phyloP scores from a whole-genome alignment of 2,329 filamentous ascomycete genomes.

The Fragosphaeria purpurea region DNA sequence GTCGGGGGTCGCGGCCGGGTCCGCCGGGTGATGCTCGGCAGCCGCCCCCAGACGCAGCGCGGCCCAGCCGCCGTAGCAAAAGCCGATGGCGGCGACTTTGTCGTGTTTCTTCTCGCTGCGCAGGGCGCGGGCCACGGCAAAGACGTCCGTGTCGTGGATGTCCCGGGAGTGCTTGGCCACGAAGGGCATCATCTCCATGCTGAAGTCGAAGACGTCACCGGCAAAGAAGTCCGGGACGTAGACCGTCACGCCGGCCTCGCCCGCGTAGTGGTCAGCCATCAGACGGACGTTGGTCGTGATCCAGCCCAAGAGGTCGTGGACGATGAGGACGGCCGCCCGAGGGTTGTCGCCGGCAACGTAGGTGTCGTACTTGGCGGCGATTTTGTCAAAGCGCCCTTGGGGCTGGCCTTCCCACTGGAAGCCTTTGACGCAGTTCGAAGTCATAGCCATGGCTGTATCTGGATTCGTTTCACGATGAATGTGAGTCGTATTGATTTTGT shows the following conservation, averaged over 20 bases:
- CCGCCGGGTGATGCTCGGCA: conserved; percentile 17
- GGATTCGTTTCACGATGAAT: too few species aligned
- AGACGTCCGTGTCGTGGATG: conserved; percentile 28
- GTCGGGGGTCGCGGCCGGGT: conserved; percentile 1
- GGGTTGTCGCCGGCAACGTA: conserved; percentile 30
- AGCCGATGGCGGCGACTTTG: conserved; percentile 35
- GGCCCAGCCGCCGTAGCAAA: conserved; percentile 43
- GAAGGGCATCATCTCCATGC: conserved; percentile 18
- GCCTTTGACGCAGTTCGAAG: conserved; percentile 27
- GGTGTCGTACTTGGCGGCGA: conserved; percentile 28
- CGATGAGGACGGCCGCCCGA: conserved; percentile 34
- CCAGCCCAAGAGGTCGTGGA: conserved; percentile 44
- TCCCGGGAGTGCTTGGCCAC: conserved; percentile 28
- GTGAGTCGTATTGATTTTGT: too few species aligned
- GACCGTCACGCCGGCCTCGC: conserved; percentile 32
- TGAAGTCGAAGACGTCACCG: conserved; percentile 20
- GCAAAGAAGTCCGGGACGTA: conserved; percentile 39
- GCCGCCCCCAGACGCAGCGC: conserved; percentile 32
- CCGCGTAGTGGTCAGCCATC: conserved; percentile 38
- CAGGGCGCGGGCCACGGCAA: conserved; percentile 26
- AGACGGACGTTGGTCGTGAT: conserved; percentile 36
- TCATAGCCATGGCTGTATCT: conserved; percentile 3
- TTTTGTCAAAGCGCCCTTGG: conserved; percentile 18
- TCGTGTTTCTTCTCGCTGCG: conserved; percentile 19
- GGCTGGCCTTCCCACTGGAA: too few species aligned